Conservation (phyloP, 202 grass and related monocot genomes). For the Hordeum pubiflorum region DNA sequence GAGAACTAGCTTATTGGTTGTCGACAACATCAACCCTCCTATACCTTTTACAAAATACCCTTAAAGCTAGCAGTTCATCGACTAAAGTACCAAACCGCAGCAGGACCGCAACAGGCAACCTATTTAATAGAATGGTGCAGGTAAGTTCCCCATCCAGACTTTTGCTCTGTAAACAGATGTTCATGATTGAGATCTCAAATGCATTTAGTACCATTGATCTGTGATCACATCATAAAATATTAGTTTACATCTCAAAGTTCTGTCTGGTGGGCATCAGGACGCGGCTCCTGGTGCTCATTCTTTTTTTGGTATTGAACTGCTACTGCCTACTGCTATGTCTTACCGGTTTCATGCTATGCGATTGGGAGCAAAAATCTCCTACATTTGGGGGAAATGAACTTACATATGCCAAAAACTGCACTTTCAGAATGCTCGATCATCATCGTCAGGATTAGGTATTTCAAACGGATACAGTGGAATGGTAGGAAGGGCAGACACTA, state of each 20-base stretch:
- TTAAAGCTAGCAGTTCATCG: slow-evolving; percentile 74
- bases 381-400: background rate
- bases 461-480: slow-evolving; percentile 89
- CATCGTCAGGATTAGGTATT: slow-evolving; percentile 56
- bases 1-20: slow-evolving; percentile 83
- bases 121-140: slow-evolving; percentile 77
- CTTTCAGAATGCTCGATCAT: slow-evolving; percentile 60
- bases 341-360: background rate
- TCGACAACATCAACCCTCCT: slow-evolving; percentile 84
- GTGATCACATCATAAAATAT: slow-evolving; percentile 14
- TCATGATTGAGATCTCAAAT: slow-evolving; percentile 19
- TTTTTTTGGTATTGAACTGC: background rate
- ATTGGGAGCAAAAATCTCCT: background rate
- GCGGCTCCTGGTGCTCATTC: background rate
- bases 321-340: background rate
- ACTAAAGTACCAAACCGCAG: slow-evolving; percentile 46
- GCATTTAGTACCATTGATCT: background rate
- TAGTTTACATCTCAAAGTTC: background rate
- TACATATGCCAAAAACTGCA: slow-evolving; percentile 13
- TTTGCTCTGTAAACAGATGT: background rate
- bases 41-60: slow-evolving; percentile 77
- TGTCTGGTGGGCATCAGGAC: background rate
- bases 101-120: slow-evolving; percentile 48
- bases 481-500: slow-evolving; percentile 45
- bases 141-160: slow-evolving; percentile 38